These are phyloP conservation scores for Penicillium daleae DNA, from an alignment of 495 filamentous ascomycete genomes.

Conservation along the genomic window DNA sequence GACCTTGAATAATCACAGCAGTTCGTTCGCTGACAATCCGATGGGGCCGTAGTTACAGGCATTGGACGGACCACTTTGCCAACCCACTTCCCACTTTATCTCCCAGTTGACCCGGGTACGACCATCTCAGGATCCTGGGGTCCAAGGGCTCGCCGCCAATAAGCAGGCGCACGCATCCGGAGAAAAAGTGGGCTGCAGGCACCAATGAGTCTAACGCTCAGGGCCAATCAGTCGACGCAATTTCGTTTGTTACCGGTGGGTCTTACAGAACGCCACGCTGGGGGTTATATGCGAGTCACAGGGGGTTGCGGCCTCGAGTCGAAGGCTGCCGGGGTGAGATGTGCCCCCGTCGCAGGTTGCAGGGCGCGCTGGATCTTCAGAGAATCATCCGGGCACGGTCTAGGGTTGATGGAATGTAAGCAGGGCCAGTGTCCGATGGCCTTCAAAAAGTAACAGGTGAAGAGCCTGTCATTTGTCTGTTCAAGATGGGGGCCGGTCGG, in stretches of 20 bases:
- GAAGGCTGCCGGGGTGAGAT: background rate
- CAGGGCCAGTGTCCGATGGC: background rate
- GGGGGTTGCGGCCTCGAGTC: conserved; percentile 1
- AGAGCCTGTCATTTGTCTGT: background rate
- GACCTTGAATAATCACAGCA: conserved; percentile 1
- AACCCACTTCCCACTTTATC: background rate
- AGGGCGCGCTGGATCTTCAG: background rate
- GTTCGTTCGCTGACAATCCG: conserved; percentile 23
- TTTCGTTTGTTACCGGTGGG: conserved; percentile 24
- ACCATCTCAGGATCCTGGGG: conserved; percentile 28
- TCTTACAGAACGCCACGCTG: conserved; percentile 24
- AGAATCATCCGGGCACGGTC: background rate
- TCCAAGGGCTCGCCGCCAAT: conserved; percentile 34
- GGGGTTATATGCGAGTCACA: conserved; percentile 21
- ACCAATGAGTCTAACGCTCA: conserved; percentile 24
- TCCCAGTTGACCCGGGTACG: conserved; percentile 4
- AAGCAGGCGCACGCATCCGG: conserved; percentile 26
- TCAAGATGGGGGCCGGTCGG: conserved; percentile 1
- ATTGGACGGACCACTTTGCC: conserved; percentile 18
- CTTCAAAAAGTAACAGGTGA: background rate
- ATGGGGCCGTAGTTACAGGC: conserved; percentile 22
- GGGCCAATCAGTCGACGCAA: conserved; percentile 20
- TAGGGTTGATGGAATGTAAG: background rate
- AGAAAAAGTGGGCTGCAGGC: conserved; percentile 35
- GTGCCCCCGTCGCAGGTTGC: background rate